Percentiles rank a stretch among this genome's conserved stretches.
These are phyloP conservation scores for Cutaneotrichosporon dermatis DNA, from an alignment of 1,284 basidiomycete species.

Conservation along the genomic window DNA sequence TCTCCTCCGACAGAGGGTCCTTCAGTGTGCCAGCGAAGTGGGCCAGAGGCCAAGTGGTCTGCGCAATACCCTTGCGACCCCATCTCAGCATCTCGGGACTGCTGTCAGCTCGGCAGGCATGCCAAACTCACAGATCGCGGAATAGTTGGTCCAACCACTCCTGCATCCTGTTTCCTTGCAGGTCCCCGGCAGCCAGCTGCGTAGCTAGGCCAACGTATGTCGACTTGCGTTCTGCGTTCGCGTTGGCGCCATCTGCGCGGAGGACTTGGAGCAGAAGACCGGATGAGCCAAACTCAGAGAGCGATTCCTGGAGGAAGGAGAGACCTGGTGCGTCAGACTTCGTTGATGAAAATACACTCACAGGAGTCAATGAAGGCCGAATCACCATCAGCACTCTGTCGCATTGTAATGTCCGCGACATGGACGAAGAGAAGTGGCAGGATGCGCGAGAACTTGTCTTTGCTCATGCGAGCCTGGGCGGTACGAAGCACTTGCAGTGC, in stretches of 20 bases:
- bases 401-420: conserved; percentile 24
- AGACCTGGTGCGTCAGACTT: background rate
- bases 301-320: conserved; percentile 8
- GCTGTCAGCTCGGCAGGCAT: background rate
- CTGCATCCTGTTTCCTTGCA: background rate
- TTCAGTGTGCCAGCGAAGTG: conserved; percentile 17
- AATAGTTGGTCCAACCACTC: conserved; percentile 19
- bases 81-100: conserved; percentile 32
- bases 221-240: background rate
- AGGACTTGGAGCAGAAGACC: conserved; percentile 37
- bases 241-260: background rate
- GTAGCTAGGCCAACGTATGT: conserved; percentile 4
- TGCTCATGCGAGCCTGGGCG: conserved; percentile 25
- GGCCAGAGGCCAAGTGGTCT: conserved; percentile 20
- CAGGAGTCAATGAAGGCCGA: conserved; percentile 11
- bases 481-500: conserved; percentile 34
- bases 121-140: conserved; percentile 16
- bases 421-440: conserved; percentile 27
- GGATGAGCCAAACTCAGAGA: conserved; percentile 24
- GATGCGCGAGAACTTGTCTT: conserved; percentile 26
- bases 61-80: conserved; percentile 9
- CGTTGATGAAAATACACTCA: conserved; percentile 7
- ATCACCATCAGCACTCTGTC: conserved; percentile 8
- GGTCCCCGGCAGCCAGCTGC: conserved; percentile 5
- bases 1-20: conserved; percentile 23